phyloP scores from a whole-genome alignment of 345 rosid species.

The Eucalyptus pauciflora region DNA sequence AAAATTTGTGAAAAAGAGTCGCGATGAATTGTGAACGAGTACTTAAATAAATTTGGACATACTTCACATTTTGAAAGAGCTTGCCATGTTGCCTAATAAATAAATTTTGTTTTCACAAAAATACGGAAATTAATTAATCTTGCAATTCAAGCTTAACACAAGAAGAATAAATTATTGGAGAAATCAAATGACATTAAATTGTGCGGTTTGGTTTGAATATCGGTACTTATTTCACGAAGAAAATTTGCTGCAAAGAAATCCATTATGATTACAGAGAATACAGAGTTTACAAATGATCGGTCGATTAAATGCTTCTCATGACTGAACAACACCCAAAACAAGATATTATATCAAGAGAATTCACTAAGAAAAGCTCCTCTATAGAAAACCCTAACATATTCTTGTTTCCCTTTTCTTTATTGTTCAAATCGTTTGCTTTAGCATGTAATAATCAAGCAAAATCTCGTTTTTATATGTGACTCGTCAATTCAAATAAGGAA shows the following conservation, averaged over 20 bases:
- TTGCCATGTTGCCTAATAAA: neutral
- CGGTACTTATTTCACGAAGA: fast-evolving
- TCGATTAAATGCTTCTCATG: too few relatives aligned
- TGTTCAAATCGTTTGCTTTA: neutral
- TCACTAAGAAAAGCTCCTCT: neutral
- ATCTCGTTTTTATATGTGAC: neutral
- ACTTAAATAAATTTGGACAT: neutral
- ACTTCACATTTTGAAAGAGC: neutral
- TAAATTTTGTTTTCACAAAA: neutral
- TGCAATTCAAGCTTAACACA: fast-evolving
- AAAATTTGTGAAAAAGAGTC: neutral
- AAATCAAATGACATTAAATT: neutral
- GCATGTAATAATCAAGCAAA: neutral
- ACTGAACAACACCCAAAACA: neutral
- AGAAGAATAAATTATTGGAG: neutral
- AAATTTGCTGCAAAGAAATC: neutral
- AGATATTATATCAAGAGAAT: neutral
- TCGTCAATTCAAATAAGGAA: neutral
- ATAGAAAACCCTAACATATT: neutral
- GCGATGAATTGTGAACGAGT: neutral
- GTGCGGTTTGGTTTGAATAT: fast-evolving
- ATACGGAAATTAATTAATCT: neutral
- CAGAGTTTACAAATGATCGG: neutral
- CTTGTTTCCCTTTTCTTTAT: neutral
- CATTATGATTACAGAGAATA: neutral